phyloP scores from a whole-genome alignment of 2,329 filamentous ascomycete genomes.

The Verticillium alfalfae region DNA sequence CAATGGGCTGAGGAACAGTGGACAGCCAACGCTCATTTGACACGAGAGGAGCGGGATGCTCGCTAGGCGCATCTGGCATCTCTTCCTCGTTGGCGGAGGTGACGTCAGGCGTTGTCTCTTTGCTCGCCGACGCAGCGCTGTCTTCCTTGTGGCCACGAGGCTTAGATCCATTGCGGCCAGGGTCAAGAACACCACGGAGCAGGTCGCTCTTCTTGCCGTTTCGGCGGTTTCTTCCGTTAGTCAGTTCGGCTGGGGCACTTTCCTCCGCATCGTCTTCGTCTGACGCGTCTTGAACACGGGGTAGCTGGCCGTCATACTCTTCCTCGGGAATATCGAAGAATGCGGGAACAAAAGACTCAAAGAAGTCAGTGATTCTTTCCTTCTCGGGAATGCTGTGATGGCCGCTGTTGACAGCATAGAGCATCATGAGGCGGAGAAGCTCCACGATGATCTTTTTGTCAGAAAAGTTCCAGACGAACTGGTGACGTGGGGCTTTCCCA shows the following conservation, averaged over 20 bases:
- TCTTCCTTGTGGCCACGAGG: constrained; percentile 72
- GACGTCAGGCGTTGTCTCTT: constrained; percentile 83
- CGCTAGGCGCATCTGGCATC: constrained; percentile 55
- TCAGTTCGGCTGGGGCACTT: constrained; percentile 63
- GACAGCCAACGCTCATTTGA: constrained; percentile 63
- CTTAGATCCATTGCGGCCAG: constrained; percentile 63
- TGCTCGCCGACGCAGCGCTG: constrained; percentile 71
- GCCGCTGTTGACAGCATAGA: constrained; percentile 62
- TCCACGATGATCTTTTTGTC: constrained; percentile 65
- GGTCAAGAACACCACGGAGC: constrained; percentile 81
- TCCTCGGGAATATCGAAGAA: constrained; percentile 75
- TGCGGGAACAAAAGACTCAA: constrained; percentile 67
- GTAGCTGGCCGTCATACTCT: constrained; percentile 59
- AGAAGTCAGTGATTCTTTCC: constrained; percentile 67
- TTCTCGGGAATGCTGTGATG: constrained; percentile 69
- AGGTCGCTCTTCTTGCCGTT: constrained; percentile 75
- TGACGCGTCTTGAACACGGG: constrained; percentile 63
- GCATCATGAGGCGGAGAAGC: constrained; percentile 55
- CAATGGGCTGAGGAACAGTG: constrained; percentile 49
- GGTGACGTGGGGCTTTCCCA: constrained; percentile 58
- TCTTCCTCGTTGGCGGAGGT: constrained; percentile 76
- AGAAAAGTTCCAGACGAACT: constrained; percentile 70
- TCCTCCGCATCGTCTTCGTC: constrained; percentile 77
- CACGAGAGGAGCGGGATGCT: constrained; percentile 54
- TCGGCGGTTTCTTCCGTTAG: constrained; percentile 62